A percentile compares a stretch with the other conserved stretches of the same genome.
These are phyloP conservation scores for Cicer pinnatifidum DNA, from an alignment of 306 rosid genomes.

Conservation along the genomic window DNA sequence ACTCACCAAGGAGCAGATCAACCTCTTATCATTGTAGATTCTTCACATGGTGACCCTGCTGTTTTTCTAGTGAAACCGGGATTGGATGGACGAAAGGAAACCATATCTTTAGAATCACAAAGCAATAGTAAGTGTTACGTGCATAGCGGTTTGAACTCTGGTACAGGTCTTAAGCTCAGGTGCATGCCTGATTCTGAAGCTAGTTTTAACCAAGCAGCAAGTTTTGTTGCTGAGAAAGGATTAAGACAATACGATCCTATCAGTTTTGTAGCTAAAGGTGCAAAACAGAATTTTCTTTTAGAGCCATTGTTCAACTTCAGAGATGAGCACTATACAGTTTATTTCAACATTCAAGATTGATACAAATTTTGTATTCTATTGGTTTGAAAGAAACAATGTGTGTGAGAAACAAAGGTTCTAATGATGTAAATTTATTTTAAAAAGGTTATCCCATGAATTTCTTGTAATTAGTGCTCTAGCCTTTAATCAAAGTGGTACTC, in stretches of 20 bases:
- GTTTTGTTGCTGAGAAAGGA: conserved; percentile 61
- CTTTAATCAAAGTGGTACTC: too few species aligned
- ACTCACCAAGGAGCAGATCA: conserved; percentile 55
- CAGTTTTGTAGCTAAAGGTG: conserved; percentile 79
- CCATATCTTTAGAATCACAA: conserved; percentile 64
- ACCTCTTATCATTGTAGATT: conserved; percentile 52
- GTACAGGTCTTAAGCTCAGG: conserved; percentile 56
- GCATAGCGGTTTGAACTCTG: conserved; percentile 42
- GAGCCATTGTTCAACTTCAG: conserved; percentile 68
- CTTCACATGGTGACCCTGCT: conserved; percentile 41
- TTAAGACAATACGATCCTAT: conserved; percentile 66
- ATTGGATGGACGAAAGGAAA: conserved; percentile 63
- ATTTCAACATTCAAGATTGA: conserved; percentile 63
- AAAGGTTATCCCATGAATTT: not conserved
- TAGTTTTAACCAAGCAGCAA: conserved; percentile 59
- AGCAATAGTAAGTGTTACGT: conserved; percentile 67
- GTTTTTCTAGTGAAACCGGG: conserved; percentile 62
- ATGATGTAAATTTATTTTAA: not conserved
- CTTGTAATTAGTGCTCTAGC: not conserved
- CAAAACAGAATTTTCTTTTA: conserved; percentile 62
- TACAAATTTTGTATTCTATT: not conserved
- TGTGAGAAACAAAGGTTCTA: not conserved
- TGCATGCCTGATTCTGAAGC: conserved; percentile 51
- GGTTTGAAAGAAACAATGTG: not conserved
- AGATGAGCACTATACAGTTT: conserved; percentile 75